A percentile compares a stretch with the other conserved stretches of the same genome.
phyloP scores from a whole-genome alignment of 2,329 filamentous ascomycete genomes.

The Neophaeococcomyces mojaviensis region DNA sequence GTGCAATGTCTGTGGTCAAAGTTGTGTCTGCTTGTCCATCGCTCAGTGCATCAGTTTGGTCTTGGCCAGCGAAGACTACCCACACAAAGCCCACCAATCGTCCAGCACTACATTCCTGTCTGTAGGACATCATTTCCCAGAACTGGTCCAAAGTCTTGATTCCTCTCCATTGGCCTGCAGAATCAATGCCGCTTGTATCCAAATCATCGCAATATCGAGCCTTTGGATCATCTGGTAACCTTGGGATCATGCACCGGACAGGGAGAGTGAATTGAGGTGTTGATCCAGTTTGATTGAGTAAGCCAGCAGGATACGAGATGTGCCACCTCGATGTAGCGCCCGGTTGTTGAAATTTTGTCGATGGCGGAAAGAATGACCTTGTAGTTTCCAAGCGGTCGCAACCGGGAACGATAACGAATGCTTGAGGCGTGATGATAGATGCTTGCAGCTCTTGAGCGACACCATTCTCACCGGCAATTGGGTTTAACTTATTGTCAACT shows the following conservation, averaged over 20 bases:
- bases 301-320: slow-evolving; percentile 61
- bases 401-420: slow-evolving; percentile 80
- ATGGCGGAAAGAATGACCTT: slow-evolving; percentile 64
- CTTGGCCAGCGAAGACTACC: slow-evolving; percentile 61
- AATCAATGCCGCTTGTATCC: slow-evolving; percentile 68
- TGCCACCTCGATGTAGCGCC: slow-evolving; percentile 34
- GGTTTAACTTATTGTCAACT: slow-evolving; percentile 12
- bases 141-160: slow-evolving; percentile 82
- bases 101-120: slow-evolving; percentile 91
- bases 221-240: slow-evolving; percentile 93
- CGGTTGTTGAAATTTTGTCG: slow-evolving; percentile 28
- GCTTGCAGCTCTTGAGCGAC: no score
- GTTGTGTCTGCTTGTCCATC: not conserved
- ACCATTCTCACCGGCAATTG: not conserved
- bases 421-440: slow-evolving; percentile 32
- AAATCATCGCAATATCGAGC: slow-evolving; percentile 80
- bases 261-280: slow-evolving; percentile 49
- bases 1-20: not conserved
- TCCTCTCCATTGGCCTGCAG: slow-evolving; percentile 67
- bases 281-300: slow-evolving; percentile 53
- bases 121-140: slow-evolving; percentile 97
- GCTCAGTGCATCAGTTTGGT: no score
- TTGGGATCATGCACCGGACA: slow-evolving; percentile 75
- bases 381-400: slow-evolving; percentile 69
- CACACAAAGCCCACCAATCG: slow-evolving; percentile 90